Base-by-base conservation (phyloP, 148 eudicot genomes). In the Fagopyrum esculentum region DNA sequence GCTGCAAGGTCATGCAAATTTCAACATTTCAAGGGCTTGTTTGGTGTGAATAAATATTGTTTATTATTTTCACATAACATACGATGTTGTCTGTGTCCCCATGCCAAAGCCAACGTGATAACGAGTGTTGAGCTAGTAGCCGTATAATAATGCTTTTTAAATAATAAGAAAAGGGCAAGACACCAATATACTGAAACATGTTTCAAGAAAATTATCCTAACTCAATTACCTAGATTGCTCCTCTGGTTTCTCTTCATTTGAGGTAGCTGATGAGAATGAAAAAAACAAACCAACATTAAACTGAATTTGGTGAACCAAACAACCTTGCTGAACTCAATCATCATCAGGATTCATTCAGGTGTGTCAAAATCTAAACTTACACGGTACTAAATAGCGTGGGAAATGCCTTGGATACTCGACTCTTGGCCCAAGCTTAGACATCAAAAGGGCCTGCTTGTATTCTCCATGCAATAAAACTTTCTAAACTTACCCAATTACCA, bases 401-500 rank as follows among this genome's bases (percentile, higher is more conserved):
- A 89, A 74, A 75, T 60, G 71, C 81, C 84, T 83, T 46, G 86
- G 87, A 50, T 80, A 73, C 51, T 82, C 77, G 3, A 73, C 46
- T n/a, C 77, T 79, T 84, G 83, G 80, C 60, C 85, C 76, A 50
- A 81, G 16, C 74, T 75, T 87, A 9, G 88, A 73, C 54, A 89
- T 59, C 48, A 87, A 74, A 76, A 86, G 82, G 69, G 78, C 84
- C 45, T 85, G 85, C 61, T 83, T 86, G 82, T 83, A 87, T 16
- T 86, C 83, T 72, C 86, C 87, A 74, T 85, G 84, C 13, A 88
- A 80, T 44, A 51, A 60, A 15, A 91, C 80, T 79, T 88, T 89
- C 97, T 91, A 72, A 8, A 8, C 22, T 76, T 75, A 56, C 74
- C 44, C 69, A 68, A 74, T 54, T 5, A 17, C 73, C 15, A 17